Percentiles rank a stretch among this genome's conserved stretches.
These are phyloP conservation scores for Sporothrix pallida DNA, from an alignment of 2,329 filamentous ascomycete genomes.

Conservation along the genomic window DNA sequence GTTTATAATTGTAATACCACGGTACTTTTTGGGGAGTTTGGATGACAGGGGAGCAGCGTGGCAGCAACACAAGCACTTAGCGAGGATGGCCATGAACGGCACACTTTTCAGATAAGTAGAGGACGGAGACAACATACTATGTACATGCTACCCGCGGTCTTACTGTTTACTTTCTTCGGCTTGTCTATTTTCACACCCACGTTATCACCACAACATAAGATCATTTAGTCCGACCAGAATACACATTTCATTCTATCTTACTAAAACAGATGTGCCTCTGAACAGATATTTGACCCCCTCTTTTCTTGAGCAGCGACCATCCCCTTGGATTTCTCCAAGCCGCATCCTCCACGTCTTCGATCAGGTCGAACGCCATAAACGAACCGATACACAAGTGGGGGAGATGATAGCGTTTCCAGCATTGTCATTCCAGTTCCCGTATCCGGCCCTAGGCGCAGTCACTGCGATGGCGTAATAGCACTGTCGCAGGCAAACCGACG, in stretches of 20 bases:
- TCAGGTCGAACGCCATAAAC: slow-evolving; percentile 19
- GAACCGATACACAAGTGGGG: slow-evolving; percentile 27
- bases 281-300: neutral
- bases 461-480: slow-evolving; percentile 34
- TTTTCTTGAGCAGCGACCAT: neutral
- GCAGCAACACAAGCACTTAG: slow-evolving; percentile 24
- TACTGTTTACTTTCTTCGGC: neutral
- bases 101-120: neutral
- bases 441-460: slow-evolving; percentile 28
- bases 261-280: neutral
- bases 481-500: slow-evolving; percentile 32
- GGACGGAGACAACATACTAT: neutral
- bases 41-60: neutral
- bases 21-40: neutral
- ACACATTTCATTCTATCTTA: slow-evolving; percentile 15
- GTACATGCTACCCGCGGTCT: neutral
- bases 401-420: slow-evolving; percentile 33
- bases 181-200: neutral
- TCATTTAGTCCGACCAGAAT: neutral
- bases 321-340: slow-evolving; percentile 15
- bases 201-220: slow-evolving; percentile 15
- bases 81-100: slow-evolving; percentile 17
- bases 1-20: slow-evolving; percentile 24
- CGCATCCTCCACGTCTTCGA: slow-evolving; percentile 22
- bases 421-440: slow-evolving; percentile 30